Evolutionary conservation across 2,329 filamentous ascomycete genomes (phyloP).

Genomic region (Pseudogymnoascus sp.): DNA sequence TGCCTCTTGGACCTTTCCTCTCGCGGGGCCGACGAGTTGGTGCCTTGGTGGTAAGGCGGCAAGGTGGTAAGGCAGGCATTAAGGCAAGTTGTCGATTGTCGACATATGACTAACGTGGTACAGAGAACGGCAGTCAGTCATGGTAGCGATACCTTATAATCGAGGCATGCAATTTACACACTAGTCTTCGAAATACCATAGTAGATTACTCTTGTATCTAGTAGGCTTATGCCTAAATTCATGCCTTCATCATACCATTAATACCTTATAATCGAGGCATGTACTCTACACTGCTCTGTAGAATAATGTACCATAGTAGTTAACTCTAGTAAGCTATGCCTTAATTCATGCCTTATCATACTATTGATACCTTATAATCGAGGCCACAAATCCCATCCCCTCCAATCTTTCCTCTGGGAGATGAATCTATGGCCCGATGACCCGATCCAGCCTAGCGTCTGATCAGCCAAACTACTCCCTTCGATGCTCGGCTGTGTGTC

Average conservation of each 20-base stretch:
- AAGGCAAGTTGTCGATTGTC: neutral
- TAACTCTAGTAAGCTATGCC: too few species aligned
- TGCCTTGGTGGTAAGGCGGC: neutral
- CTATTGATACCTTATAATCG: neutral
- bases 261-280: neutral
- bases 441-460: neutral
- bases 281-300: too few species aligned
- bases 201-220: too few species aligned
- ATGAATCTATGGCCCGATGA: neutral
- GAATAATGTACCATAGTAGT: too few species aligned
- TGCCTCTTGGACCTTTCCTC: slow-evolving; percentile 2
- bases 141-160: neutral
- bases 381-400: neutral
- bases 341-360: neutral
- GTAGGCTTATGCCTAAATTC: too few species aligned
- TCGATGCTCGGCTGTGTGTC: neutral
- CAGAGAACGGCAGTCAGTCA: too few species aligned
- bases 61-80: neutral
- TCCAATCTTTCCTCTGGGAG: neutral
- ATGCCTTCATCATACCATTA: too few species aligned
- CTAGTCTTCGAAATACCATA: too few species aligned
- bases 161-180: neutral
- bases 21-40: neutral
- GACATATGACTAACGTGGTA: neutral
- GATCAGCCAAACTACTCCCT: neutral